Base-by-base conservation (phyloP, 352 stramenopile species). In the Globisporangium parvum region DNA sequence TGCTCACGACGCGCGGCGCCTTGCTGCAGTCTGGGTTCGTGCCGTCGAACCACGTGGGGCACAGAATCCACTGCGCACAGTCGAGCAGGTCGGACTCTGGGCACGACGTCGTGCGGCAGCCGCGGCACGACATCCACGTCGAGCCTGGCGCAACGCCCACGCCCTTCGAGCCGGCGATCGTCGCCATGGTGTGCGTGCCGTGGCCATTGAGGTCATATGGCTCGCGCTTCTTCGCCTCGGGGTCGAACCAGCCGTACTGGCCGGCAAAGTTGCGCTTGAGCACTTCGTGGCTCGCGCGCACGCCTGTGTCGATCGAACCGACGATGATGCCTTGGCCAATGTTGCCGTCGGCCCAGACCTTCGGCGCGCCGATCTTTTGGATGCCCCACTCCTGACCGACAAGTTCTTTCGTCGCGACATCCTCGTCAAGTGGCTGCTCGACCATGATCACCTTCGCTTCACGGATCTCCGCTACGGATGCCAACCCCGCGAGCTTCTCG, bases 191-290 rank as follows among this genome's bases (percentile, higher is more conserved):
- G 47, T 66, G 60, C 14, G 60, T 47, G 5, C 60, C 60, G 18
- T 66, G 60, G 14, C 60, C 60, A 18, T 57, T 23, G 9, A 47
- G 41, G 35, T 66, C 60, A n/a, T 68, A 70, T 6, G 66, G 66
- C 3, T 33, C 35, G n/a, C 0, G 53, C 54, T 6, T 60, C 40
- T 10, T 65, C 20, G 17, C 50, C 47, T 71, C 54, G 2, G 60
- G 47, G 26, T 67, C 60, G 39, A 54, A 67, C 60, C 60, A 67
- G 31, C 55, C 51, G 47, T 60, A 41, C 17, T 28, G n/a, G n/a
- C 45, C 40, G 21, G 52, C 24, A 39, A 67, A 74, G 44, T 59
- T 64, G 39, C 44, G 46, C 46, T 63, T 63, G 20, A 67, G 41
- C 10, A 53, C 42, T 24, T 65, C 53, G 44, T 69, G 62, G 6